Evolutionary conservation across 495 filamentous ascomycete genomes (phyloP).

Genomic region (Daldinia vernicosa): DNA sequence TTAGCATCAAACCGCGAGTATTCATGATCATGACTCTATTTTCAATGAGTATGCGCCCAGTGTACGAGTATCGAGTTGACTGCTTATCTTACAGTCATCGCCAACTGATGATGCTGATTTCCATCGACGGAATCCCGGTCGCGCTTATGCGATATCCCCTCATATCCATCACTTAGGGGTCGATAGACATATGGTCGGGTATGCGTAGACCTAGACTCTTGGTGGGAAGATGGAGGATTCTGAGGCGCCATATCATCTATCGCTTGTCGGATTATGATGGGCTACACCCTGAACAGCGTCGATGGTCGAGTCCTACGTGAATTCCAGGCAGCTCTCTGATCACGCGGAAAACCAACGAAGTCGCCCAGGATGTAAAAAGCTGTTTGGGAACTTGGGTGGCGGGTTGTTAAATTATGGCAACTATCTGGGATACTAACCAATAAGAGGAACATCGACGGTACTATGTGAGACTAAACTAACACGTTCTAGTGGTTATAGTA

Average conservation of each 20-base stretch:
- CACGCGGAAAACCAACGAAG: conserved; percentile 5
- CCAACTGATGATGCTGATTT: neutral
- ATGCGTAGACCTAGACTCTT: conserved; percentile 17
- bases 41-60: neutral
- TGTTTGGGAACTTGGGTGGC: neutral
- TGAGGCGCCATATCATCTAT: conserved; percentile 13
- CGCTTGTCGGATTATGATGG: conserved; percentile 21
- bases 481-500: conserved; percentile 5
- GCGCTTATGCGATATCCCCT: neutral
- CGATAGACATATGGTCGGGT: conserved; percentile 12
- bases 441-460: neutral
- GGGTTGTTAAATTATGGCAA: neutral
- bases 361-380: conserved; percentile 8
- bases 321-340: conserved; percentile 12
- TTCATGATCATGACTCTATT: neutral
- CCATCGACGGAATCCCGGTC: neutral
- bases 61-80: neutral
- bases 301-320: conserved; percentile 19
- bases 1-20: conserved; percentile 4
- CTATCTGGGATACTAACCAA: conserved; percentile 9
- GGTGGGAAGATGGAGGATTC: neutral
- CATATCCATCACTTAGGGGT: neutral
- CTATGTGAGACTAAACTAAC: conserved; percentile 23
- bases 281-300: neutral
- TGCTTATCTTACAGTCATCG: neutral